Evolutionary conservation across 768 basidiomycete species (phyloP), one percentile per base, ranked within the genome.

Genomic region (Kwoniella pini): DNA sequence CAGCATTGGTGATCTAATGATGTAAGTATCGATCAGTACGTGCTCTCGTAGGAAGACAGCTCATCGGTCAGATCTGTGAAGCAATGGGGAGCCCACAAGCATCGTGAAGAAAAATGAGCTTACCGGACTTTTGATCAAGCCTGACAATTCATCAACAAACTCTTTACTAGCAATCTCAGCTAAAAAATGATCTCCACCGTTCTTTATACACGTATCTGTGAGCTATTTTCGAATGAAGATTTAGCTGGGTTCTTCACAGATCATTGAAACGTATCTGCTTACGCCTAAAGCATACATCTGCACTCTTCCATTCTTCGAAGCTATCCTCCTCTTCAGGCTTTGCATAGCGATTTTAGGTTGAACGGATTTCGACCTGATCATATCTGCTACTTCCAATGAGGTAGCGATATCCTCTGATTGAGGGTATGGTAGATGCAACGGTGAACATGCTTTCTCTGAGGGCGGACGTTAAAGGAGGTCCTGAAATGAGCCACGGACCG

Each of bases 221-320:
- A 97, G 82, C 89, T 95, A 75, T 49, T 9, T 15, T 2, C 36
- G 3, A 22, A 42, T 11, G 40, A n/a, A n/a, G n/a, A n/a, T n/a
- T n/a, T 30, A 19, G 11, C 1, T 15, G 21, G 65, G 60, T 55
- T 12, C 31, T 19, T 15, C 64, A 59, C 26, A 28, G 24, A 45
- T 58, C 7, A 10, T 59, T 33, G 54, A 48, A 45, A 56, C n/a
- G 48, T 53, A 58, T 17, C 70, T 38, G 83, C 90, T 71, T 75
- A 95, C 93, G 11, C 85, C 82, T 12, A 96, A 83, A n/a, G 91
- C 85, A 59, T 93, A 82, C 28, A 94, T 82, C 79, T 93, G 91
- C 7, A 95, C 93, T 69, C 98, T 95, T 0, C 92, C 93, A 77
- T 99, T 99, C 84, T 89, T 90, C 80, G 95, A 90, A 71, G 88